Conservation (phyloP, 345 rosid species). For the Acer yangbiense region DNA sequence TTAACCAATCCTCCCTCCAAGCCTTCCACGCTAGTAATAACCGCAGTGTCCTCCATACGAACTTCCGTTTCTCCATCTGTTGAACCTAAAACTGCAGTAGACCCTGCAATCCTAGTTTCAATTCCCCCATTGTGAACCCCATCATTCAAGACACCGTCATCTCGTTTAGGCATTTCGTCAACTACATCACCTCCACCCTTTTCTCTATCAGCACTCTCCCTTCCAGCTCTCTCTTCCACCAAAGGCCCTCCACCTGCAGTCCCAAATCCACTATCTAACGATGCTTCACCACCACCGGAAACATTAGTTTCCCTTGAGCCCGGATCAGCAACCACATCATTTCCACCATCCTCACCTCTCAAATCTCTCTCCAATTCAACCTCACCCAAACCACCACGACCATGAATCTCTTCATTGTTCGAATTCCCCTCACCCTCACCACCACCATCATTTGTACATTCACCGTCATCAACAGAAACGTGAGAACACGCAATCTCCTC, state of each 20-base stretch:
- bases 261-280: slow-evolving; percentile 7
- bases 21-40: slow-evolving; percentile 6
- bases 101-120: slow-evolving; percentile 18
- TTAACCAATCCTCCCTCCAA: slow-evolving; percentile 2
- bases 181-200: neutral
- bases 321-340: slow-evolving; percentile 16
- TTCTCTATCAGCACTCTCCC: slow-evolving; percentile 11
- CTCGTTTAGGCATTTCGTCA: slow-evolving; percentile 6
- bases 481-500: slow-evolving; percentile 44
- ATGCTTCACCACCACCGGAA: slow-evolving; percentile 19
- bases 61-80: slow-evolving; percentile 16
- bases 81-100: slow-evolving; percentile 15
- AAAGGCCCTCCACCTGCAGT: slow-evolving; percentile 11
- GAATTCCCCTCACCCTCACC: slow-evolving; percentile 22
- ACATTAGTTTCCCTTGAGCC: slow-evolving; percentile 12
- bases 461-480: slow-evolving; percentile 42
- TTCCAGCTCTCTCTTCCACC: neutral
- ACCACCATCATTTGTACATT: slow-evolving; percentile 29
- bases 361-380: slow-evolving; percentile 18
- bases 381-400: neutral
- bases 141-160: neutral
- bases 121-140: slow-evolving; percentile 6
- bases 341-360: slow-evolving; percentile 14
- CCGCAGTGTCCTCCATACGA: slow-evolving; percentile 6
- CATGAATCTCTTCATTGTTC: slow-evolving; percentile 22